phyloP scores from a whole-genome alignment of 1,139 yeast species.

The Geotrichum carabidarum region DNA sequence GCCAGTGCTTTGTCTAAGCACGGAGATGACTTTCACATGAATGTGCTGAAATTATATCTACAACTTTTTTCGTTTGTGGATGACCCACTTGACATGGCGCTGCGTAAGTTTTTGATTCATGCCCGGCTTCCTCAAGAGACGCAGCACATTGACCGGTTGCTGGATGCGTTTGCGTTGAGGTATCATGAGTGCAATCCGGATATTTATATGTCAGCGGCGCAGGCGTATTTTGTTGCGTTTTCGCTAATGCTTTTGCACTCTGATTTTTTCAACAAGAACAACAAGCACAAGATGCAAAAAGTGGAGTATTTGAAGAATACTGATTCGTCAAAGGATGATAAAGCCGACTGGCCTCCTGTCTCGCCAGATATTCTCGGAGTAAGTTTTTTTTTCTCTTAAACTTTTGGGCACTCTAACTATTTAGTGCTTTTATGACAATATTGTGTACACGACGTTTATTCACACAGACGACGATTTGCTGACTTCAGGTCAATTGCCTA shows the following conservation, averaged over 20 bases:
- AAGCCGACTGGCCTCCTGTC: conserved; percentile 29
- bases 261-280: conserved; percentile 59
- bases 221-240: conserved; percentile 52
- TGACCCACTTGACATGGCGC: conserved; percentile 60
- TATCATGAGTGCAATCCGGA: conserved; percentile 44
- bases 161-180: conserved; percentile 50
- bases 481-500: conserved; percentile 14
- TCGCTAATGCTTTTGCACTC: conserved; percentile 65
- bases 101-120: conserved; percentile 52
- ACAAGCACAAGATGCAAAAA: conserved; percentile 59
- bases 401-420: conserved; percentile 32
- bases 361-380: conserved; percentile 40
- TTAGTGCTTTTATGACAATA: conserved; percentile 58
- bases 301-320: conserved; percentile 50
- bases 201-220: conserved; percentile 43
- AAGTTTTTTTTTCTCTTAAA: conserved; percentile 24
- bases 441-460: conserved; percentile 53
- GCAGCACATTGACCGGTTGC: conserved; percentile 63
- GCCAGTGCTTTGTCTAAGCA: conserved; percentile 40
- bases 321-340: conserved; percentile 29
- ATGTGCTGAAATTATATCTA: conserved; percentile 40
- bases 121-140: conserved; percentile 60
- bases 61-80: conserved; percentile 45
- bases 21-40: conserved; percentile 38
- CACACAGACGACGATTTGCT: conserved; percentile 37